Evolutionary conservation across 2,329 filamentous ascomycete species (phyloP), one percentile per base, ranked within the genome.

Genomic region (Sclerotinia subarctica): DNA sequence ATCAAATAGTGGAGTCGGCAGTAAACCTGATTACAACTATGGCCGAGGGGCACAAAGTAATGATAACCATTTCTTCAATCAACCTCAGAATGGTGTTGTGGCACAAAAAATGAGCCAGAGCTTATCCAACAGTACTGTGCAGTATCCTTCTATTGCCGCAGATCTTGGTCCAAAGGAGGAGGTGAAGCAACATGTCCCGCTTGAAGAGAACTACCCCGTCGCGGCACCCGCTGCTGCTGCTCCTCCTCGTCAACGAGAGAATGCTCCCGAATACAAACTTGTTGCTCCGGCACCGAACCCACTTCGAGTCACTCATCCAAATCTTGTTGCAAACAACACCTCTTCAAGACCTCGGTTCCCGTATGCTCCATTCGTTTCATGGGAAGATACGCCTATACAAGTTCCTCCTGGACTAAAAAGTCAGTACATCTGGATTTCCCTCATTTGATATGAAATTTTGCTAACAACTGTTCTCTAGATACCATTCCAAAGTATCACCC

Each of bases 401-500:
- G 69, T 77, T 42, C 67, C 72, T 19, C 67, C 73, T 63, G 72
- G 73, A 32, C 65, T 75, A 35, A 77, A 77, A 66, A 77, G 76
- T 77, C 21, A 71, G 74, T 73, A 59, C 4, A 51, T 13, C 35
- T 7, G 19, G 60, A 35, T 21, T 7, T 21, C 29, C 17, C 35
- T 29, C 65, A 29, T n/a, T 54, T 52, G 21, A 19, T 35, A 69
- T 68, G 21, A 24, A 35, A 13, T 52, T 47, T 29, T 52, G 26
- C 56, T 67, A 53, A 67, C 35, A 38, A 44, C 24, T 44, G 19
- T 62, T n/a, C 17, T 1, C 17, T 57, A 77, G 75, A 72, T 67
- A 74, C 75, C 3, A 71, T 77, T 53, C 76, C 76, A 15, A 77
- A 77, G 66, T 77, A 74, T 67, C 72, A 75, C 49, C 74, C 74